Base-by-base conservation (phyloP, 257 asterid species). In the Eustoma russellianum region DNA sequence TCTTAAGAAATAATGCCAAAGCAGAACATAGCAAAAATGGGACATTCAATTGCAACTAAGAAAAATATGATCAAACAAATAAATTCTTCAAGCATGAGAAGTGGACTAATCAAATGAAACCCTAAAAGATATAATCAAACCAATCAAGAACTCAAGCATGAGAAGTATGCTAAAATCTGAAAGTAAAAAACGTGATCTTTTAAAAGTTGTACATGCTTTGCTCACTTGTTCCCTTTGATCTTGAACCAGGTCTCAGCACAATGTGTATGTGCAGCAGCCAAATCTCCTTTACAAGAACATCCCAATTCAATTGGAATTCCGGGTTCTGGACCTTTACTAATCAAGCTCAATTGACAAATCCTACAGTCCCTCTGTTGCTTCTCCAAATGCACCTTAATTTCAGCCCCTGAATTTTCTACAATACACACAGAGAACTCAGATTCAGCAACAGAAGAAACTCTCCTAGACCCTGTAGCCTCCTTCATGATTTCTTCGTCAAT, bases 211-310 rank as follows among this genome's bases (percentile, higher is more conserved):
- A 13, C 53, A 30, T 10, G 52, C 53, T 44, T 17, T 8, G 71
- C 95, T 78, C 56, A 88, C 97, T 78, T 85, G 70, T 88, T 88
- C 62, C 97, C 97, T 75, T 85, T 85, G 79, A 88, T 85, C 74
- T 82, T 85, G 83, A 88, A 88, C 97, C 95, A 88, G 43, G 93
- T 76, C 59, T 85, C 95, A 48, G 97, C 97, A 70, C 97, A 88
- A 57, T 85, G 85, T 65, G 66, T 82, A 63, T 88, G 97, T 52
- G 91, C 88, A 73, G 82, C 86, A 73, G 94, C 88, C 50, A 88
- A 77, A 65, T 88, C 97, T 67, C 80, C 82, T 73, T 88, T 88
- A 51, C 97, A 88, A 43, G 85, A 82, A 69, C 95, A 88, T 0
- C 97, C 97, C 73, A 88, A 61, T 46, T 88, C 85, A 73, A 88